Evolutionary conservation across 176 grass and related monocot species (phyloP).

Genomic region (Pharus latifolius): DNA sequence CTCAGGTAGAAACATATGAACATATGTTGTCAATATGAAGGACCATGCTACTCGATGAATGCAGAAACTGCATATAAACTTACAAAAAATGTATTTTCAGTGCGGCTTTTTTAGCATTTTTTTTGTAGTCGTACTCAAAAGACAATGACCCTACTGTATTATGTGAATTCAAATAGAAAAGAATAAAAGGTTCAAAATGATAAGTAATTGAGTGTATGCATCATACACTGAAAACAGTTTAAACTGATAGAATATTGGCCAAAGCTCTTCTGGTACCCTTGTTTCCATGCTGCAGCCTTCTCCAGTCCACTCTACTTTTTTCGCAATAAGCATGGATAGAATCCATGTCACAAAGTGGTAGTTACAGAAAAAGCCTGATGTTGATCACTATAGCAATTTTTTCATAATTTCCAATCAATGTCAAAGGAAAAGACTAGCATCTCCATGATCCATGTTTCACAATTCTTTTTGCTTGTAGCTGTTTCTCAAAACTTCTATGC

Average conservation of each 20-base stretch:
- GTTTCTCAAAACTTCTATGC: background rate
- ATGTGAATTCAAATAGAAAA: background rate
- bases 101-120: background rate
- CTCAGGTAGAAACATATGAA: background rate
- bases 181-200: background rate
- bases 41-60: background rate
- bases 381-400: background rate
- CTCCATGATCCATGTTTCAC: background rate
- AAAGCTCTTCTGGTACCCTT: background rate
- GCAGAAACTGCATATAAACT: background rate
- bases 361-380: background rate
- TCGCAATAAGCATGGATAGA: background rate
- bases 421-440: background rate
- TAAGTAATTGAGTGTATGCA: background rate
- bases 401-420: background rate
- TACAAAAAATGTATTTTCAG: background rate
- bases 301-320: background rate
- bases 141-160: background rate
- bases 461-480: background rate
- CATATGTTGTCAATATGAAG: background rate
- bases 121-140: background rate
- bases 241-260: background rate
- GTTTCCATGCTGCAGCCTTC: background rate
- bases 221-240: background rate
- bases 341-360: background rate